A percentile compares a stretch with the other conserved stretches of the same genome.
These are phyloP conservation scores for Citrus mangshanensis DNA, from an alignment of 345 rosid species.

Conservation along the genomic window DNA sequence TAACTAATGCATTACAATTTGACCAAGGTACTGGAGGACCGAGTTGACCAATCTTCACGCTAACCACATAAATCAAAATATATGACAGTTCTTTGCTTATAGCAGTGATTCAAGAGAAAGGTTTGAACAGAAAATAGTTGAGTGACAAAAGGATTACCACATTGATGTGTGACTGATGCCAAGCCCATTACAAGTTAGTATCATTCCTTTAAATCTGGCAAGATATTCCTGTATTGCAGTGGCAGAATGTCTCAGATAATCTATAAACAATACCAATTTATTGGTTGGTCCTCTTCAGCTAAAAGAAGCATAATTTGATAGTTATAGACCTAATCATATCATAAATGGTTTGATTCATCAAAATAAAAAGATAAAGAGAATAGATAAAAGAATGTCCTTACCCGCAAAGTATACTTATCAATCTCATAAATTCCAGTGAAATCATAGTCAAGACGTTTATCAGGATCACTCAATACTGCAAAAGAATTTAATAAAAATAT, in stretches of 20 bases:
- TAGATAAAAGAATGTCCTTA: constrained; percentile 26
- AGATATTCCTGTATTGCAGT: constrained; percentile 64
- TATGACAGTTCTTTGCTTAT: background rate
- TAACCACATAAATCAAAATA: background rate
- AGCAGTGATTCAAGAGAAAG: background rate
- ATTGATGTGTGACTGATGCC: constrained; percentile 63
- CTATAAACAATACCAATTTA: background rate
- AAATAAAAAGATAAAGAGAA: background rate
- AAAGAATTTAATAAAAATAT: constrained; percentile 7
- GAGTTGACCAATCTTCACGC: background rate
- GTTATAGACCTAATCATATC: background rate
- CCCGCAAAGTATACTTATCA: constrained; percentile 74
- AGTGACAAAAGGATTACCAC: constrained; percentile 38
- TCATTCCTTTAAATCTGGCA: constrained; percentile 87
- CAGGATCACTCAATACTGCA: constrained; percentile 77
- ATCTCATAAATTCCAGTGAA: constrained; percentile 71
- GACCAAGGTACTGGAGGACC: background rate
- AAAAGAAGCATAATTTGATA: constrained; percentile 1
- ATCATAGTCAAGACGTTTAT: constrained; percentile 73
- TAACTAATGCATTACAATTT: background rate
- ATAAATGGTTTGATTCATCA: constrained; percentile 3
- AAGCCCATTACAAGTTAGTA: constrained; percentile 88
- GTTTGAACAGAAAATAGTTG: background rate
- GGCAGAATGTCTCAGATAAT: constrained; percentile 12
- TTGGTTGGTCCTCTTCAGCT: background rate